These are phyloP conservation scores for Xylaria cubensis DNA, from an alignment of 495 filamentous ascomycete genomes.

Conservation along the genomic window DNA sequence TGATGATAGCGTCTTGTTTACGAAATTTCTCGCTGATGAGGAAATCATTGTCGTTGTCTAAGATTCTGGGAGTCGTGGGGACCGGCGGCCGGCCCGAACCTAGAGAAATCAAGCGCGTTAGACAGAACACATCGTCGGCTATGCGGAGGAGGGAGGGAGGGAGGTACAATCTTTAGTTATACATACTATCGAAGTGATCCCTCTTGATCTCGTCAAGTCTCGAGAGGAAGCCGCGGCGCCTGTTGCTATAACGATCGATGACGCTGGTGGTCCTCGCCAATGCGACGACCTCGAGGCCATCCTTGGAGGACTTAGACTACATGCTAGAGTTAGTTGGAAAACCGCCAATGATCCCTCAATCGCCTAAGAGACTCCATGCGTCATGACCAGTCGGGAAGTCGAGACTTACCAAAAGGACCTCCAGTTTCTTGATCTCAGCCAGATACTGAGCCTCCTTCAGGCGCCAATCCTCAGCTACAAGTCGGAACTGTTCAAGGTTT, in stretches of 20 bases:
- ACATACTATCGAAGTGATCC: conserved; percentile 24
- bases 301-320: conserved; percentile 48
- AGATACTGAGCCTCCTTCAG: conserved; percentile 50
- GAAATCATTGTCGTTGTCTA: conserved; percentile 36
- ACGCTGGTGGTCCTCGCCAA: conserved; percentile 53
- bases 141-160: background rate
- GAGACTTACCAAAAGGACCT: conserved; percentile 45
- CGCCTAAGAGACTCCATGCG: background rate
- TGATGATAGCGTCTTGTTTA: conserved; percentile 19
- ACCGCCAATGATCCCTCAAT: background rate
- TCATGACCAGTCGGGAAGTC: background rate
- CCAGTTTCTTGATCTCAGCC: conserved; percentile 56
- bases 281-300: conserved; percentile 54
- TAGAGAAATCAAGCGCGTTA: conserved; percentile 10
- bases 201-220: conserved; percentile 39
- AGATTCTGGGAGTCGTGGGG: conserved; percentile 20
- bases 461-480: conserved; percentile 51
- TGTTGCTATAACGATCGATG: conserved; percentile 42
- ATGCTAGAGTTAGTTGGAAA: background rate
- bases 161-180: background rate
- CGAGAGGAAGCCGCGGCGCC: conserved; percentile 43
- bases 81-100: background rate
- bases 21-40: conserved; percentile 37
- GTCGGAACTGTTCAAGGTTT: conserved; percentile 48
- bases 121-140: background rate